Conservation (phyloP, 1,139 yeast genomes). For the Hyphopichia fennica region DNA sequence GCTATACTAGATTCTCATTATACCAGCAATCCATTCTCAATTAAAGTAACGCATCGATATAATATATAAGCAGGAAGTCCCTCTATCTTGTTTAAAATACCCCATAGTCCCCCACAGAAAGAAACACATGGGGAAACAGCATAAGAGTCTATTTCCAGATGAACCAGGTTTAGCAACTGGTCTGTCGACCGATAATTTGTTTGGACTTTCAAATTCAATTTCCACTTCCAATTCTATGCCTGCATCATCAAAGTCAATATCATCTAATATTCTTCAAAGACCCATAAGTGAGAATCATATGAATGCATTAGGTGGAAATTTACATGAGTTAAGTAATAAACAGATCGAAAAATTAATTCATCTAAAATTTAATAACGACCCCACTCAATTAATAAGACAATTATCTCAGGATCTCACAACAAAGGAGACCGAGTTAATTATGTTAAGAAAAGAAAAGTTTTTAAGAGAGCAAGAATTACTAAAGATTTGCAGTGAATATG, state of each 20-base stretch:
- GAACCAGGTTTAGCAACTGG: conserved; percentile 4
- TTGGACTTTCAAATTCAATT: conserved; percentile 4
- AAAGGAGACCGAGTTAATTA: conserved; percentile 47
- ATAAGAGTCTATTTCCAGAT: conserved; percentile 7
- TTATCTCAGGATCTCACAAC: conserved; percentile 49
- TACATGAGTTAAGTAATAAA: conserved; percentile 28
- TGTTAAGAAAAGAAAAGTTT: conserved; percentile 41
- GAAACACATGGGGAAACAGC: background rate
- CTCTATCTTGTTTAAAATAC: too few species aligned
- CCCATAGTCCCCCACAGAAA: too few species aligned
- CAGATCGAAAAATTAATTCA: conserved; percentile 33
- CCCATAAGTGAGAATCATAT: background rate
- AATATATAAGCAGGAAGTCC: too few species aligned
- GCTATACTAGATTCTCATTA: too few species aligned
- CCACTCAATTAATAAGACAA: conserved; percentile 44
- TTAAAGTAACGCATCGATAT: too few species aligned
- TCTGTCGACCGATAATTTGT: conserved; percentile 4
- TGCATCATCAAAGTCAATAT: background rate
- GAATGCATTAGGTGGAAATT: conserved; percentile 15
- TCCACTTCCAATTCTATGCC: background rate
- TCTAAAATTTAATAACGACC: conserved; percentile 36
- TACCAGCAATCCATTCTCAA: too few species aligned
- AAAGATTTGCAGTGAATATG: conserved; percentile 43
- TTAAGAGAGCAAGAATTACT: conserved; percentile 45
- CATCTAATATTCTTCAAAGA: background rate